Conservation (phyloP, 441 rosid species). For the Erodium texanum region DNA sequence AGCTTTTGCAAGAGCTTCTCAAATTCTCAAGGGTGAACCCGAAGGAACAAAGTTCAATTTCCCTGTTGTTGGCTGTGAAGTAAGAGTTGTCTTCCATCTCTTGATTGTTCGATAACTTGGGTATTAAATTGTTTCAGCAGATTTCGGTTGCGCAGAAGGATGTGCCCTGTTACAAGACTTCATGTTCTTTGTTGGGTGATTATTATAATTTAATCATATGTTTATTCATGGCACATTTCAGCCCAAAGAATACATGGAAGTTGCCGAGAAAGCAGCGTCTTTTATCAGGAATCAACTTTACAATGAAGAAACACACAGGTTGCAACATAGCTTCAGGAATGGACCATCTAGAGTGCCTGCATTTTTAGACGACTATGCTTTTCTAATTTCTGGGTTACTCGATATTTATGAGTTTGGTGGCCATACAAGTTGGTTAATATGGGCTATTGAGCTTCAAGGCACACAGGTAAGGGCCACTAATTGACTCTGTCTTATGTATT, state of each 20-base stretch:
- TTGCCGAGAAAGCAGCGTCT: constrained; percentile 77
- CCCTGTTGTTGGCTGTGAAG: constrained; percentile 65
- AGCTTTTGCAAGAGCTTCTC: constrained; percentile 79
- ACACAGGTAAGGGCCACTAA: constrained; percentile 46
- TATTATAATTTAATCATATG: neutral
- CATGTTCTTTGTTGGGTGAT: neutral
- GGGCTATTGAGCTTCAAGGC: constrained; percentile 72
- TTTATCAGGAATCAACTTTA: constrained; percentile 66
- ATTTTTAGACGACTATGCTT: constrained; percentile 90
- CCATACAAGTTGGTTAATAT: constrained; percentile 48
- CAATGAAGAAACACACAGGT: constrained; percentile 46
- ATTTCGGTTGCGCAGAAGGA: neutral
- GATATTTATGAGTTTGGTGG: constrained; percentile 82
- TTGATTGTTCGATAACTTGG: constrained; percentile 8
- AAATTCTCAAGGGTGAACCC: constrained; percentile 53
- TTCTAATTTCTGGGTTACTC: constrained; percentile 70
- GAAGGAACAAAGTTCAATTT: constrained; percentile 41
- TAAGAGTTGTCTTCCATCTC: constrained; percentile 27
- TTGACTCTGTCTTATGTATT: neutral
- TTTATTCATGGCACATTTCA: constrained; percentile 23
- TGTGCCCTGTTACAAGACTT: neutral
- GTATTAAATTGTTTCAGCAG: neutral
- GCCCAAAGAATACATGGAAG: constrained; percentile 74
- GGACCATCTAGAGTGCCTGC: constrained; percentile 94
- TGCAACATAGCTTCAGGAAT: constrained; percentile 70